phyloP scores from a whole-genome alignment of 2,329 filamentous ascomycete genomes.

The Zasmidium citrigriseum region DNA sequence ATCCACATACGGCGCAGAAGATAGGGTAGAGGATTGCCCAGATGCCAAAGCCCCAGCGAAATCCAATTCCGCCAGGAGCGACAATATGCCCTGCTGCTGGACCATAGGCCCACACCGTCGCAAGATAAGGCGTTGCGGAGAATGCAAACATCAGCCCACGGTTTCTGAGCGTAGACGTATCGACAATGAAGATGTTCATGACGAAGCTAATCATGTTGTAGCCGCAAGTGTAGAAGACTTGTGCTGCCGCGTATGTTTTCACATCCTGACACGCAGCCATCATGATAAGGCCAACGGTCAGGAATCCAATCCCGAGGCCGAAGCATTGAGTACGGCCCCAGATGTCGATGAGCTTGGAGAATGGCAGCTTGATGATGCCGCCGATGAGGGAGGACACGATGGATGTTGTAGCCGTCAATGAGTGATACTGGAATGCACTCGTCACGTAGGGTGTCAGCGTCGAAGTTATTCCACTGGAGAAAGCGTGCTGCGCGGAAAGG shows the following conservation, averaged over 20 bases:
- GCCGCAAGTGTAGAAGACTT: constrained; percentile 32
- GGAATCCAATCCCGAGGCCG: constrained; percentile 34
- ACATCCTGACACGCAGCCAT: constrained; percentile 31
- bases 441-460: constrained; percentile 44
- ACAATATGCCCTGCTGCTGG: constrained; percentile 25
- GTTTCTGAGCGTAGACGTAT: constrained; percentile 33
- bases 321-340: constrained; percentile 45
- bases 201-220: constrained; percentile 19
- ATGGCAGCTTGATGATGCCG: constrained; percentile 40
- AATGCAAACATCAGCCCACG: constrained; percentile 32
- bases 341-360: constrained; percentile 44
- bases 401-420: constrained; percentile 37
- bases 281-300: constrained; percentile 28
- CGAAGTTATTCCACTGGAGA: constrained; percentile 28
- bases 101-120: constrained; percentile 30
- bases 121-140: constrained; percentile 32
- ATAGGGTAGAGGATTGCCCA: constrained; percentile 33
- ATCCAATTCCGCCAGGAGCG: constrained; percentile 21
- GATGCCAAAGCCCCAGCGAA: constrained; percentile 34
- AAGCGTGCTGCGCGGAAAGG: no score
- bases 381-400: constrained; percentile 40
- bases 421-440: constrained; percentile 37
- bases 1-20: constrained; percentile 10
- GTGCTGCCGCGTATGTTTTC: constrained; percentile 30
- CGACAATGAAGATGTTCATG: constrained; percentile 33